Conservation (phyloP, 495 filamentous ascomycete genomes). For the Talaromyces stipitatus region DNA sequence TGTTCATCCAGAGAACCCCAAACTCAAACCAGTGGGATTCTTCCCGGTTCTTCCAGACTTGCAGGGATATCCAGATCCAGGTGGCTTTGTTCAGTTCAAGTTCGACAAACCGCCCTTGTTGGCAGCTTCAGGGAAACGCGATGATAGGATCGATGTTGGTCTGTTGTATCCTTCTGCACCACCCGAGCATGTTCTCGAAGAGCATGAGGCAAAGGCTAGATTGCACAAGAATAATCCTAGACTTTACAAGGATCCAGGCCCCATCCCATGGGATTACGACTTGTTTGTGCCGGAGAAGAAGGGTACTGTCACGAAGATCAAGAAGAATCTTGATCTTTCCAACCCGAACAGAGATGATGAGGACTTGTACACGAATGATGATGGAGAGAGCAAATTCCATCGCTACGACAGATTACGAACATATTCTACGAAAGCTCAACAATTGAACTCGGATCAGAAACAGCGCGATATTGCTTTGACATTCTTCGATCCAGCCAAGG, state of each 20-base stretch:
- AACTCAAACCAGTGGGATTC: conserved; percentile 66
- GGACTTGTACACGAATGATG: conserved; percentile 54
- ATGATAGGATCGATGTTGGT: conserved; percentile 72
- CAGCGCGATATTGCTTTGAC: conserved; percentile 54
- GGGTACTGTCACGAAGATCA: conserved; percentile 52
- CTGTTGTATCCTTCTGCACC: conserved; percentile 62
- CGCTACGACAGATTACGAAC: conserved; percentile 69
- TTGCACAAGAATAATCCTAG: conserved; percentile 57
- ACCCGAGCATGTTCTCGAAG: conserved; percentile 35
- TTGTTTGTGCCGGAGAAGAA: conserved; percentile 62
- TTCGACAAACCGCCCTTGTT: conserved; percentile 75
- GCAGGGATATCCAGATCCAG: conserved; percentile 79
- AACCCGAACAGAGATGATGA: conserved; percentile 63
- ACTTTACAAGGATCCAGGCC: conserved; percentile 50
- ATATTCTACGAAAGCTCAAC: conserved; percentile 72
- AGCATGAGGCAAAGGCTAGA: conserved; percentile 44
- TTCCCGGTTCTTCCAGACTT: conserved; percentile 82
- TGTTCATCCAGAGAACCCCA: conserved; percentile 75
- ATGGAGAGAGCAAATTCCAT: conserved; percentile 46
- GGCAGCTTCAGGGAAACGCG: conserved; percentile 50
- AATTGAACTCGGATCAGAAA: conserved; percentile 45
- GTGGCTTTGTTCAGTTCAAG: conserved; percentile 80
- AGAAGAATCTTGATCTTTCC: conserved; percentile 61
- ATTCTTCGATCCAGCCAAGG: conserved; percentile 52
- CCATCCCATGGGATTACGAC: conserved; percentile 67